Evolutionary conservation across 108 stramenopile species (phyloP), one percentile per base, ranked within the genome.

Genomic region (Pseudonitzschia delicatissima): DNA sequence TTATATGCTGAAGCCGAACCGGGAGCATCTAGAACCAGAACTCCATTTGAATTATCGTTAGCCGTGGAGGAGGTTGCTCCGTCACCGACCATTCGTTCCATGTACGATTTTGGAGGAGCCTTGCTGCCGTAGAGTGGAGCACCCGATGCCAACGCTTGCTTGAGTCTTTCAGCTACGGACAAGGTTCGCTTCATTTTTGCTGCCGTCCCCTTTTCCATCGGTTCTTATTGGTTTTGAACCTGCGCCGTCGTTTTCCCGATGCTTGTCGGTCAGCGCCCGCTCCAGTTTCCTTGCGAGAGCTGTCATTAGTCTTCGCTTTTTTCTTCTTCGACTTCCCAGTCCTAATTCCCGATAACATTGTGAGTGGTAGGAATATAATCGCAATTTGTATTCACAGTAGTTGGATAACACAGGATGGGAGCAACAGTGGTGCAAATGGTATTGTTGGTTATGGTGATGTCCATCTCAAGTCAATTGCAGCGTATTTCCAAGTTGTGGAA

Each of bases 301-400:
- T n/a, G n/a, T n/a, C n/a, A n/a, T n/a, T n/a, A n/a, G 35, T 62
- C 37, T 50, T 37, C 18, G 64, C 55, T 49, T 80, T 77, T 36
- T 61, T 61, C 77, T 45, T 62, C 67, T 85, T 85, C 31, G 69
- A 57, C 66, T 88, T 88, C 15, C 87, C 87, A 11, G 72, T 77
- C 48, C 74, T 75, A 61, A 88, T 85, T 64, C 87, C 84, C 3
- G 82, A 79, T 9, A 88, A 45, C 87, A 88, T 88, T 18, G 11
- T 51, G 7, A 25, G 5, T 23, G n/a, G n/a, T n/a, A n/a, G n/a
- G n/a, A n/a, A n/a, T n/a, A n/a, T n/a, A n/a, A n/a, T n/a, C n/a
- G n/a, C n/a, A n/a, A n/a, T n/a, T n/a, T n/a, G n/a, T n/a, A n/a
- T n/a, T n/a, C n/a, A n/a, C n/a, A n/a, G n/a, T n/a, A n/a, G n/a